Evolutionary conservation across 805 yeast genomes (phyloP).

Genomic region (Lachancea thermotolerans): DNA sequence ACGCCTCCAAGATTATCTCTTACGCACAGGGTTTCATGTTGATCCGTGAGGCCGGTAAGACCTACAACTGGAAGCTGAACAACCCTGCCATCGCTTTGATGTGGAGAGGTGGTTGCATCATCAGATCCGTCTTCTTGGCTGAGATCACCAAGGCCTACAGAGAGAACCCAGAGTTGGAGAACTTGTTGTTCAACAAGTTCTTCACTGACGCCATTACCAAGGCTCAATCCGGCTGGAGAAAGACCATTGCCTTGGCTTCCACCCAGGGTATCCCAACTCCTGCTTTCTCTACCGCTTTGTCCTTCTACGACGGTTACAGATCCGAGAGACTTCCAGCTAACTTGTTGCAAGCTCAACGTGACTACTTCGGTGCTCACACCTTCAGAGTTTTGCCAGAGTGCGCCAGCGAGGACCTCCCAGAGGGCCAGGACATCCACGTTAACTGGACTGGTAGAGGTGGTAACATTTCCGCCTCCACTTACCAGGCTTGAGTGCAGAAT

Average conservation of each 20-base stretch:
- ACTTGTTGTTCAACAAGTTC: slow-evolving; percentile 92
- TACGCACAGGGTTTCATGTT: slow-evolving; percentile 99
- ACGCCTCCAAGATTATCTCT: slow-evolving; percentile 96
- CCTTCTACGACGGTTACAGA: slow-evolving; percentile 99
- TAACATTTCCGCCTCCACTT: slow-evolving; percentile 90
- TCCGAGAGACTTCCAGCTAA: slow-evolving; percentile 93
- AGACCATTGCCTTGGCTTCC: slow-evolving; percentile 70
- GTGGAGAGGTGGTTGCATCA: slow-evolving; percentile 99
- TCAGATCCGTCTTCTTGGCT: slow-evolving; percentile 96
- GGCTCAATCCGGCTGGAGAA: slow-evolving; percentile 96
- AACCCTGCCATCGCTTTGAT: slow-evolving; percentile 97
- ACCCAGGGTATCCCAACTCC: slow-evolving; percentile 93
- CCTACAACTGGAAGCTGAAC: slow-evolving; percentile 94
- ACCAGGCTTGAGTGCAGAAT: slow-evolving; percentile 61
- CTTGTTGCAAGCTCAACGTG: slow-evolving; percentile 98
- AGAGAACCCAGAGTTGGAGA: slow-evolving; percentile 86
- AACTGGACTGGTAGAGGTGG: slow-evolving; percentile 99
- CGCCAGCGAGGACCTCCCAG: slow-evolving; percentile 72
- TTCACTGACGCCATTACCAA: slow-evolving; percentile 83
- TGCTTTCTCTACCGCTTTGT: slow-evolving; percentile 92
- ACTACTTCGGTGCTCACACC: slow-evolving; percentile 99
- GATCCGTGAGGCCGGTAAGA: slow-evolving; percentile 96
- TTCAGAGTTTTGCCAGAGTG: slow-evolving; percentile 87
- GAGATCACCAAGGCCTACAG: slow-evolving; percentile 97
- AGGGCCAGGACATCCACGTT: slow-evolving; percentile 78